These are phyloP conservation scores for Spencermartinsiella europaea DNA, from an alignment of 805 yeast species.

Conservation along the genomic window DNA sequence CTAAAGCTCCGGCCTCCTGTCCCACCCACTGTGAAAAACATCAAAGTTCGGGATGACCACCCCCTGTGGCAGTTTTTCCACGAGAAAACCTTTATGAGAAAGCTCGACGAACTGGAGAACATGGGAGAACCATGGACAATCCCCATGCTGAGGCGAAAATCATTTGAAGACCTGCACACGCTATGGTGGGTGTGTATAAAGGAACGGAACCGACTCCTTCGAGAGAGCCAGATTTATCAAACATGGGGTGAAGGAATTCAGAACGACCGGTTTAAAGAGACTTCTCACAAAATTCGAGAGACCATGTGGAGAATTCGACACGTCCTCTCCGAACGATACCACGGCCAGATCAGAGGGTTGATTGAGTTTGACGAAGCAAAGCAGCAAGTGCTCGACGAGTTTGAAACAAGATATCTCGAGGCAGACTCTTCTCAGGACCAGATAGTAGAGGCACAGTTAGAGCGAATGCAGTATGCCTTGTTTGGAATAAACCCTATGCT, in stretches of 20 bases:
- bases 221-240: slow-evolving; percentile 63
- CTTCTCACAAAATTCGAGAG: slow-evolving; percentile 43
- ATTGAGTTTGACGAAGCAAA: slow-evolving; percentile 42
- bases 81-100: slow-evolving; percentile 57
- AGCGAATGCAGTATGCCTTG: slow-evolving; percentile 73
- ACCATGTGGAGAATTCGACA: slow-evolving; percentile 80
- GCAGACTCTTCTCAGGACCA: slow-evolving; percentile 50
- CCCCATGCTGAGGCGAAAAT: slow-evolving; percentile 83
- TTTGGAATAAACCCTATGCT: slow-evolving; percentile 78
- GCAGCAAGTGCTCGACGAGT: slow-evolving; percentile 48
- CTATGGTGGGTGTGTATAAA: slow-evolving; percentile 84
- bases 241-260: slow-evolving; percentile 33
- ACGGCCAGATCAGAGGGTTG: slow-evolving; percentile 58
- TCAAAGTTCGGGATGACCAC: slow-evolving; percentile 74
- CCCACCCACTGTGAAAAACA: slow-evolving; percentile 70
- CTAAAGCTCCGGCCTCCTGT: slow-evolving; percentile 67
- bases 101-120: slow-evolving; percentile 41
- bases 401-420: slow-evolving; percentile 52
- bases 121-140: slow-evolving; percentile 74
- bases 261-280: slow-evolving; percentile 32
- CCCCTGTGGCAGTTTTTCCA: slow-evolving; percentile 92
- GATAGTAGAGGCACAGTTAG: slow-evolving; percentile 62
- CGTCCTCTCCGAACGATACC: slow-evolving; percentile 80
- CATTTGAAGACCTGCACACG: slow-evolving; percentile 85
- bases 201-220: slow-evolving; percentile 71